A percentile compares a stretch with the other conserved stretches of the same genome.
These are phyloP conservation scores for Eutrema heterophyllum DNA, from an alignment of 345 rosid species.

Conservation along the genomic window DNA sequence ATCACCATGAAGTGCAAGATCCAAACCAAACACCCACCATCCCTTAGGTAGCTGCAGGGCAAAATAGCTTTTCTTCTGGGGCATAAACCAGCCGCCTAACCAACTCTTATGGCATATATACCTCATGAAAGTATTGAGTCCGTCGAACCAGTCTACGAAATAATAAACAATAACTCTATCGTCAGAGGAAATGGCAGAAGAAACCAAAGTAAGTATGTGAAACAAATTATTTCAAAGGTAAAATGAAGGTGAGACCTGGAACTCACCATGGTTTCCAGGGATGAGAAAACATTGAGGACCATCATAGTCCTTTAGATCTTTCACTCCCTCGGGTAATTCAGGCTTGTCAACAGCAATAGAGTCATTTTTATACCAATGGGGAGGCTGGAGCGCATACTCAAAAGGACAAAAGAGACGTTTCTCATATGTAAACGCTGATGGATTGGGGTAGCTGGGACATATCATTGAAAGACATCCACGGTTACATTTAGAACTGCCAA, in stretches of 20 bases:
- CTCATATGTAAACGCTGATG: constrained; percentile 85
- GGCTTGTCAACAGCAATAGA: constrained; percentile 85
- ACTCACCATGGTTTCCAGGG: constrained; percentile 98
- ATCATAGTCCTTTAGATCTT: constrained; percentile 70
- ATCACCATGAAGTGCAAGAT: constrained; percentile 95
- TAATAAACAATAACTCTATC: neutral
- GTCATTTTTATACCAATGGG: constrained; percentile 66
- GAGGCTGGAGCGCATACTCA: constrained; percentile 97
- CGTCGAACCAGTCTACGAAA: constrained; percentile 89
- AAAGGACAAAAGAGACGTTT: constrained; percentile 87
- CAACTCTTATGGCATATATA: constrained; percentile 96
- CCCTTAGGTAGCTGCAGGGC: constrained; percentile 87
- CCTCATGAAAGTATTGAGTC: constrained; percentile 97
- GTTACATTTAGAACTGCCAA: neutral
- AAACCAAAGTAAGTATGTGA: constrained; percentile 3
- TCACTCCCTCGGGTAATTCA: constrained; percentile 65
- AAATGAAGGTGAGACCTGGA: constrained; percentile 18
- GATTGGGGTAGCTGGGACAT: constrained; percentile 83
- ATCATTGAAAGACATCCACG: constrained; percentile 5
- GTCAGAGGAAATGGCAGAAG: constrained; percentile 7
- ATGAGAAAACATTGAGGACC: constrained; percentile 94
- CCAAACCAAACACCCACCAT: constrained; percentile 99
- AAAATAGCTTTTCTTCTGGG: constrained; percentile 97
- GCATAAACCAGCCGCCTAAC: constrained; percentile 99
- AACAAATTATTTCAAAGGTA: constrained; percentile 7